phyloP scores from a whole-genome alignment of 352 stramenopile species.

The Hyaloperonospora arabidopsidis region DNA sequence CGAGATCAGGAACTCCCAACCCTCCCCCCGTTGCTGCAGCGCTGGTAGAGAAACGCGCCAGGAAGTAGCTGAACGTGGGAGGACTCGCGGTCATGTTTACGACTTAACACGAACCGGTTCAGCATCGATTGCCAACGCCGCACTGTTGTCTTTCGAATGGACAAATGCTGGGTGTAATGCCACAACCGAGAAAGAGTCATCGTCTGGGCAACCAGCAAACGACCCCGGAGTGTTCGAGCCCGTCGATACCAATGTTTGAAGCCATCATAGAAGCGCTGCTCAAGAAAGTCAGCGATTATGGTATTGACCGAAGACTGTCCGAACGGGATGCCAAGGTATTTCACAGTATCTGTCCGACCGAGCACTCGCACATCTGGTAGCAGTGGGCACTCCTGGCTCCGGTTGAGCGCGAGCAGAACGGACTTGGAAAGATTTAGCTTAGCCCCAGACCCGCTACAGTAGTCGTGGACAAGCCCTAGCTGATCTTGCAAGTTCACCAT shows the following conservation, averaged over 20 bases:
- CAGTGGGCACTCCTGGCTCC: background rate
- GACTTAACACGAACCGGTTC: background rate
- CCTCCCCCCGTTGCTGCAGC: background rate
- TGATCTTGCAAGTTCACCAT: background rate
- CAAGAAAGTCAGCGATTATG: background rate
- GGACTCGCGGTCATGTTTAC: background rate
- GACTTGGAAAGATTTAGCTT: background rate
- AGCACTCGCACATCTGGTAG: background rate
- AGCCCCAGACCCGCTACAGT: background rate
- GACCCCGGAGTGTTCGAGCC: conserved; percentile 2
- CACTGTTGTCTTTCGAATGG: background rate
- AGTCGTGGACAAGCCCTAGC: background rate
- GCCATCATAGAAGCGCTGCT: background rate
- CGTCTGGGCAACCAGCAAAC: conserved; percentile 6
- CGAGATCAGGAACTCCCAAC: background rate
- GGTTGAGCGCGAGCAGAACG: background rate
- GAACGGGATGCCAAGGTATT: conserved; percentile 6
- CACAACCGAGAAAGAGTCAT: conserved; percentile 1
- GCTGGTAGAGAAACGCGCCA: background rate
- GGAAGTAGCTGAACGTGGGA: background rate
- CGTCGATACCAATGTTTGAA: conserved; percentile 2
- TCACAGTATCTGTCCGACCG: background rate
- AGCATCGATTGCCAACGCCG: background rate
- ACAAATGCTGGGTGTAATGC: conserved; percentile 1
- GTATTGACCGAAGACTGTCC: background rate